Conservation (phyloP, 352 stramenopile genomes). For the Blastocystis sp. region DNA sequence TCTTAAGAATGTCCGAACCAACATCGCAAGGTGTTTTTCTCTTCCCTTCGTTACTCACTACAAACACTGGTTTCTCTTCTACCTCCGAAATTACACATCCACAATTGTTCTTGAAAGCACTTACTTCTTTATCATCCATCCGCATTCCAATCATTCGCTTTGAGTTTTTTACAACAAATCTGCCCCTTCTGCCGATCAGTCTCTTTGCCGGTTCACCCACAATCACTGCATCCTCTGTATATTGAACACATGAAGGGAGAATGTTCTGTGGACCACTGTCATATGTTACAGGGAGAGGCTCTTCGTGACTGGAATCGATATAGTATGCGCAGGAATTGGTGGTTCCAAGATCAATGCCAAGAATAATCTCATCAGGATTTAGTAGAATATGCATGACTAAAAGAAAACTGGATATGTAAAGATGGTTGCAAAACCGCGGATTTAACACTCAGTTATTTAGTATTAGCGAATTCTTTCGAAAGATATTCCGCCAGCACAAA, state of each 20-base stretch:
- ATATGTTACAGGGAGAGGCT: constrained; percentile 92
- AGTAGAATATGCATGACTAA: no score
- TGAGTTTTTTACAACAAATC: constrained; percentile 84
- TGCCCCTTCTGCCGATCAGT: constrained; percentile 69
- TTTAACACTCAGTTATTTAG: no score
- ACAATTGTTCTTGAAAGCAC: constrained; percentile 94
- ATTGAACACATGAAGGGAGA: constrained; percentile 90
- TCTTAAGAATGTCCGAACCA: background rate
- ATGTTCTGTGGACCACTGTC: constrained; percentile 91
- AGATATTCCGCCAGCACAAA: no score
- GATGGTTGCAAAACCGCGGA: no score
- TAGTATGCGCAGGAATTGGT: constrained; percentile 85
- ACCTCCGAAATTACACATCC: constrained; percentile 70
- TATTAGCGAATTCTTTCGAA: no score
- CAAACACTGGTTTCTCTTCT: constrained; percentile 7
- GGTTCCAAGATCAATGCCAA: constrained; percentile 94
- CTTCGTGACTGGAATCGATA: constrained; percentile 86
- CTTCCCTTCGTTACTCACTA: background rate
- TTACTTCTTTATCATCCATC: constrained; percentile 92
- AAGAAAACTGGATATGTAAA: no score
- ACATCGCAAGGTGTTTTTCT: constrained; percentile 30
- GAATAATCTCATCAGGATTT: constrained; percentile 60
- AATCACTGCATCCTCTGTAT: constrained; percentile 88
- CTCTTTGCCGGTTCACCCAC: constrained; percentile 88
- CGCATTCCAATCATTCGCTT: constrained; percentile 98